Evolutionary conservation across 306 rosid species (phyloP).

Genomic region (Malus domestica): ASM211411v1 NC_041804.1:1010501-1011000

Average conservation of each 20-base stretch:
- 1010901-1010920: neutral
- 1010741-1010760: neutral
- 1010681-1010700: neutral
- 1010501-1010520: neutral
- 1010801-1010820: neutral
- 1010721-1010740: neutral
- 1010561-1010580: neutral
- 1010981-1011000: neutral
- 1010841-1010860: conserved; percentile 8
- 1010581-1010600: neutral
- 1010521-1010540: neutral
- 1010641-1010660: neutral
- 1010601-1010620: neutral
- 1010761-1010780: neutral
- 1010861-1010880: neutral
- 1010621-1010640: neutral
- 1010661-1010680: neutral
- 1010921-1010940: neutral
- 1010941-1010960: neutral
- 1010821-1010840: neutral
- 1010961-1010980: neutral
- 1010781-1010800: neutral
- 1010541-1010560: neutral
- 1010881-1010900: neutral
- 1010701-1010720: neutral